These are phyloP conservation scores for Thraustochytrium striatum DNA, from an alignment of 352 stramenopile genomes.

Conservation along the genomic window DNA sequence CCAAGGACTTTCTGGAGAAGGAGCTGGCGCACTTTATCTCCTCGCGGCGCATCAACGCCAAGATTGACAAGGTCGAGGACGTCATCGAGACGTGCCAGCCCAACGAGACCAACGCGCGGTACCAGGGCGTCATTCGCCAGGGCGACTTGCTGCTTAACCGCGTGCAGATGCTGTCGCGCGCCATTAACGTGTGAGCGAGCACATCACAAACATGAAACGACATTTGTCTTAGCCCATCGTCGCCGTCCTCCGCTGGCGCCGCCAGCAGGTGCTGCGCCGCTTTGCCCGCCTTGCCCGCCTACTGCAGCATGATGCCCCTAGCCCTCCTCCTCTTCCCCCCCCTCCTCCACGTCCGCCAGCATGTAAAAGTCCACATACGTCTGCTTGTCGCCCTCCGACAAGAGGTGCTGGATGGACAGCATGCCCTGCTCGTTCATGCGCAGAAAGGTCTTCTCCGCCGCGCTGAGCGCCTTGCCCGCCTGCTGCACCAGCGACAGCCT, in stretches of 20 bases:
- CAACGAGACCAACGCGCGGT: conserved; percentile 97
- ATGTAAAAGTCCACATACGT: conserved; percentile 46
- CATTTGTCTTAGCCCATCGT: too few relatives aligned
- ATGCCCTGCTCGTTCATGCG: conserved; percentile 29
- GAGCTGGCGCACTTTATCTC: conserved; percentile 97
- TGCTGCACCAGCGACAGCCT: conserved; percentile 14
- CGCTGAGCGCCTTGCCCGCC: background rate
- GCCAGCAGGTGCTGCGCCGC: too few relatives aligned
- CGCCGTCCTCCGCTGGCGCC: too few relatives aligned
- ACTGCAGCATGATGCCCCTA: background rate
- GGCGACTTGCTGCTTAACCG: conserved; percentile 96
- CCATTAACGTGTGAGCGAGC: conserved; percentile 31
- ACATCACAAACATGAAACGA: background rate
- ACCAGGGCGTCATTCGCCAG: conserved; percentile 97
- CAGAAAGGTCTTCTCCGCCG: conserved; percentile 31
- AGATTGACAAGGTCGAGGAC: conserved; percentile 97
- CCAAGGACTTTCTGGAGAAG: conserved; percentile 86
- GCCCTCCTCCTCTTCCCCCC: background rate
- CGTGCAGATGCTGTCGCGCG: conserved; percentile 94
- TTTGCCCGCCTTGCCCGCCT: too few relatives aligned
- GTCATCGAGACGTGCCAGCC: conserved; percentile 97
- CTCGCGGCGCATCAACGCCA: conserved; percentile 89
- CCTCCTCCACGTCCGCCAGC: background rate
- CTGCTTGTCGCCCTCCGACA: conserved; percentile 11
- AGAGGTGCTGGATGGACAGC: conserved; percentile 11